Conservation (phyloP, 1,139 yeast genomes). For the Lodderomyces theae region DNA sequence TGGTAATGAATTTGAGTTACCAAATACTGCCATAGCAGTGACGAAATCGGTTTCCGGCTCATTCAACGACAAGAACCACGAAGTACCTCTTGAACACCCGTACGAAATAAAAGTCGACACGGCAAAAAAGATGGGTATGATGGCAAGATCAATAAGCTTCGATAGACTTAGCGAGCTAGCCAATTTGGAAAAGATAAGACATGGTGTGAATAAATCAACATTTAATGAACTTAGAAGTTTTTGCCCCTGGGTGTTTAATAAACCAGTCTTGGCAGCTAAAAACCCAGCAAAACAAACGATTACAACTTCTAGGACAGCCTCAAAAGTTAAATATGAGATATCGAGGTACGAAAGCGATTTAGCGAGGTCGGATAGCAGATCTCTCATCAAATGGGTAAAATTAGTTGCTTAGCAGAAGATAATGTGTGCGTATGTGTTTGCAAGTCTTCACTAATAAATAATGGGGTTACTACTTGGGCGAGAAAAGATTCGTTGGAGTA, state of each 20-base stretch:
- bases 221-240: constrained; percentile 65
- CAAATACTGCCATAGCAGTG: constrained; percentile 87
- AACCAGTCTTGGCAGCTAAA: constrained; percentile 59
- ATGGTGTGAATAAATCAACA: constrained; percentile 81
- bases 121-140: constrained; percentile 72
- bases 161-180: constrained; percentile 69
- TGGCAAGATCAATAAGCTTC: constrained; percentile 64
- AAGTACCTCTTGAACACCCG: constrained; percentile 49
- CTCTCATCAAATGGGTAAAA: constrained; percentile 1
- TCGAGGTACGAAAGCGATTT: constrained; percentile 46
- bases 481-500: too few relatives aligned
- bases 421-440: neutral
- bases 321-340: constrained; percentile 65
- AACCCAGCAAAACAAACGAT: constrained; percentile 71
- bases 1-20: constrained; percentile 76
- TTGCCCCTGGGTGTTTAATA: constrained; percentile 60
- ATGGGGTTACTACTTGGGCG: neutral
- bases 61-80: constrained; percentile 49
- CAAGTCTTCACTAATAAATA: neutral
- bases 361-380: constrained; percentile 9
- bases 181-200: constrained; percentile 75
- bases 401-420: neutral
- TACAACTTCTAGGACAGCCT: constrained; percentile 77
- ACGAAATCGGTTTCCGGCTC: constrained; percentile 73
- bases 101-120: constrained; percentile 63